A percentile compares a stretch with the other conserved stretches of the same genome.
These are phyloP conservation scores for Xylaria bambusicola DNA, from an alignment of 495 filamentous ascomycete genomes.

Conservation along the genomic window DNA sequence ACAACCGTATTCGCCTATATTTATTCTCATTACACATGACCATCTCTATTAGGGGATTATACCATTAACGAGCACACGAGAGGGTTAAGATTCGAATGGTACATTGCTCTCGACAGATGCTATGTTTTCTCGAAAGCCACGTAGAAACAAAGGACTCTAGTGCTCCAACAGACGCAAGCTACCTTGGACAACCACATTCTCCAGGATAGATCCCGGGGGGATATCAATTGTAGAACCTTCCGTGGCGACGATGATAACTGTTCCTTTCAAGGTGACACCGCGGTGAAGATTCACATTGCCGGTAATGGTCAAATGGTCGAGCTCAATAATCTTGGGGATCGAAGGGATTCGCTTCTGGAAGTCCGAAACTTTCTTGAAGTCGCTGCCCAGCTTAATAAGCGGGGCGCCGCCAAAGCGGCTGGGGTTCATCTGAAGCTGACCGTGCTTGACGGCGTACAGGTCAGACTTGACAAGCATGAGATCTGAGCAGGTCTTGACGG, in stretches of 20 bases:
- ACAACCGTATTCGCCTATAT: conserved; percentile 3
- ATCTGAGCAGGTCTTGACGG: conserved; percentile 99
- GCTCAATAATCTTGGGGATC: conserved; percentile 97
- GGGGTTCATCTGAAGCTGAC: conserved; percentile 93
- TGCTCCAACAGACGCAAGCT: conserved; percentile 94
- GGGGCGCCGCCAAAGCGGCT: conserved; percentile 97
- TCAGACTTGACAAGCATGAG: conserved; percentile 99
- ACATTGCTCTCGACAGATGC: neutral
- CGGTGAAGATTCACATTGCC: conserved; percentile 95
- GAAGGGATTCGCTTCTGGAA: conserved; percentile 97
- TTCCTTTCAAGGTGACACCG: conserved; percentile 94
- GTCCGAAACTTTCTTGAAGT: conserved; percentile 99
- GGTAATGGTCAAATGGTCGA: conserved; percentile 97
- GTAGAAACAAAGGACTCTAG: conserved; percentile 51
- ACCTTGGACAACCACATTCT: conserved; percentile 99
- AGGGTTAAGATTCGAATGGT: conserved; percentile 4
- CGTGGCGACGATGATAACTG: conserved; percentile 99
- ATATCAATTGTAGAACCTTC: conserved; percentile 98
- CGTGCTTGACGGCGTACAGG: conserved; percentile 99
- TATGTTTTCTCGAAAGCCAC: neutral
- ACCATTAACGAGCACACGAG: conserved; percentile 13
- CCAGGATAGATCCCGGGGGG: conserved; percentile 90
- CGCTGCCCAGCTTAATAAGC: conserved; percentile 95
- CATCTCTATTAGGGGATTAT: conserved; percentile 18
- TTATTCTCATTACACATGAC: conserved; percentile 17